Base-by-base conservation (phyloP, 2,329 filamentous ascomycete genomes). In the Thielaviopsis euricoi region DNA sequence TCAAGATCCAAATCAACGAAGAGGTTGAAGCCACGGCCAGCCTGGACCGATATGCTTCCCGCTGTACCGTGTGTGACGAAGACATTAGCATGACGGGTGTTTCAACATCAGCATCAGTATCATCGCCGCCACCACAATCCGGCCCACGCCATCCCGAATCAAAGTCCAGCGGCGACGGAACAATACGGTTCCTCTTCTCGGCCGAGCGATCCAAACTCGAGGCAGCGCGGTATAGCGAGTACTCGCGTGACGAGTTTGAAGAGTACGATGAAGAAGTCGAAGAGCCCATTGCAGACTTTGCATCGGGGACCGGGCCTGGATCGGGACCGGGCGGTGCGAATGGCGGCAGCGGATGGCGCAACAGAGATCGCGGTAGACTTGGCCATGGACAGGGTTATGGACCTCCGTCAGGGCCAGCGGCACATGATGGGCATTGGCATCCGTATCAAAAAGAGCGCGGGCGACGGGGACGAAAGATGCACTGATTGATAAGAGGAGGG, bases 111-210 rank as follows among this genome's bases (percentile, higher is more conserved):
- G 54, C 43, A 1, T 17, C 55, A 52, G 43, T 52, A 12, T 46
- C 46, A 6, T n/a, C 33, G 10, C 22, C 58, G 9, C 19, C 59
- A 10, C 15, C 43, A 17, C 33, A 48, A 21, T 43, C 37, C 4
- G 55, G 55, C 26, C 53, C 54, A 37, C 60, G 51, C 57, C 49
- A 40, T 37, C 4, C 29, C 7, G 29, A 56, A 46, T 19, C 52
- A n/a, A 37, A 37, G 19, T n/a, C 25, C 23, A 65, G 62, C 74
- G 70, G 77, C 64, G 85, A 88, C 22, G 86, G 86, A 6, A 95
- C 91, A 0, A 82, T 94, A 63, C 81, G 93, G 6, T 97, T 95
- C 68, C 88, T 96, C 70, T 83, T 97, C 53, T 87, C 95, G 62
- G 81, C 84, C 0, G 83, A 85, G 57, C 79, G 85, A 54, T 89